Conservation (phyloP, 2,329 filamentous ascomycete species). For the Coleophoma cylindrospora region DNA sequence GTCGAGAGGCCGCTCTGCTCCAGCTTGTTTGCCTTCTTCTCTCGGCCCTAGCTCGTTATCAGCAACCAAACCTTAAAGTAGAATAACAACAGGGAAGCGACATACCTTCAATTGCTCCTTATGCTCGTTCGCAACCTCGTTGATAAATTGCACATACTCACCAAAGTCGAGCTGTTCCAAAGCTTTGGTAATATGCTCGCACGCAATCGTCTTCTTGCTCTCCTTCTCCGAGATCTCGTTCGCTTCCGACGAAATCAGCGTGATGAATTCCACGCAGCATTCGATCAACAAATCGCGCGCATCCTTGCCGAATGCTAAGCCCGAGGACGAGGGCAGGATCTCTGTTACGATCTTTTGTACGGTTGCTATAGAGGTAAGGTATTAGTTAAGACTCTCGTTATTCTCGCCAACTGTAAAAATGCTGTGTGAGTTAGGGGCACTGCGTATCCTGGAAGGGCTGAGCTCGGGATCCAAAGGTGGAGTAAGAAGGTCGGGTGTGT, state of each 20-base stretch:
- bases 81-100: slow-evolving; percentile 5
- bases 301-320: slow-evolving; percentile 89
- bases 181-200: slow-evolving; percentile 94
- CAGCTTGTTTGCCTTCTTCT: slow-evolving; percentile 97
- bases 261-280: slow-evolving; percentile 99
- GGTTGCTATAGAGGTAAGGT: slow-evolving; percentile 42
- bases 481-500: too few species aligned
- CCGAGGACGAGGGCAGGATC: slow-evolving; percentile 73
- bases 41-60: slow-evolving; percentile 60
- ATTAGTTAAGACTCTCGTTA: slow-evolving; percentile 1
- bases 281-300: slow-evolving; percentile 93
- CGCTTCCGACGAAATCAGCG: slow-evolving; percentile 94
- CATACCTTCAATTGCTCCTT: slow-evolving; percentile 87
- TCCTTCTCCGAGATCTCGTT: slow-evolving; percentile 99
- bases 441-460: too few species aligned
- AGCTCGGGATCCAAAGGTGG: too few species aligned
- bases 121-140: slow-evolving; percentile 83
- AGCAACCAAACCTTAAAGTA: neutral
- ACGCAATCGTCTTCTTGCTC: slow-evolving; percentile 98
- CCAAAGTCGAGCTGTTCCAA: slow-evolving; percentile 88
- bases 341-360: slow-evolving; percentile 89
- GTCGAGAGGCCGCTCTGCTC: slow-evolving; percentile 89
- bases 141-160: slow-evolving; percentile 84
- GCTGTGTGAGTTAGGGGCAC: too few species aligned
- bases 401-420: neutral